Evolutionary conservation across 1,284 basidiomycete genomes (phyloP).

Genomic region (Boletus semigastroideus): DNA sequence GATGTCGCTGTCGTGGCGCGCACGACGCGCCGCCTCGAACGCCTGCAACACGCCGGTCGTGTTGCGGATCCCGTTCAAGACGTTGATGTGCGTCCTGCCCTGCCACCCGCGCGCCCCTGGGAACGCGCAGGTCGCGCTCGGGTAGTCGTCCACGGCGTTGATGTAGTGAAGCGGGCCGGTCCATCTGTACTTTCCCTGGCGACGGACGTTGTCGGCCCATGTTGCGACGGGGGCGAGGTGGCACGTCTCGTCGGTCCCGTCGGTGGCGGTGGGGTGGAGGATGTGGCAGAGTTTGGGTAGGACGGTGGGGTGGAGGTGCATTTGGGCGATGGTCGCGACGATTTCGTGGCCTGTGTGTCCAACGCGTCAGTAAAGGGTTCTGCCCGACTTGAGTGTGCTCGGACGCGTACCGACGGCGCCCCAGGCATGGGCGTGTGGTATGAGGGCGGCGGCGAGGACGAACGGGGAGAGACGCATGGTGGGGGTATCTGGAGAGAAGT

Average conservation of each 20-base stretch:
- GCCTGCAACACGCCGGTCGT: constrained; percentile 59
- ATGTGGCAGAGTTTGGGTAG: constrained; percentile 68
- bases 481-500: constrained; percentile 11
- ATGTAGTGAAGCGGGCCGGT: constrained; percentile 75
- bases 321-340: constrained; percentile 90
- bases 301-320: constrained; percentile 79
- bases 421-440: constrained; percentile 39
- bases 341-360: constrained; percentile 79
- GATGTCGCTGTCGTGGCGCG: background rate
- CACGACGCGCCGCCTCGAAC: constrained; percentile 31
- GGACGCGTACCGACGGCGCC: constrained; percentile 41
- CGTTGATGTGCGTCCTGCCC: constrained; percentile 63
- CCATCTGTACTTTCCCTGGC: constrained; percentile 58
- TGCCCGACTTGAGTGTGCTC: background rate
- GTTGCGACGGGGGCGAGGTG: constrained; percentile 79
- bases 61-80: constrained; percentile 75
- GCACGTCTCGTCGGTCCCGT: constrained; percentile 47
- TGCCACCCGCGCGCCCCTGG: constrained; percentile 80
- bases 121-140: constrained; percentile 72
- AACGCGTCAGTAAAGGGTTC: background rate
- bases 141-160: constrained; percentile 73
- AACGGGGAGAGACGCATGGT: constrained; percentile 23
- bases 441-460: constrained; percentile 12
- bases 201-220: constrained; percentile 81
- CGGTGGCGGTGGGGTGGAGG: constrained; percentile 52